phyloP scores from a whole-genome alignment of 805 yeast genomes.

The Starmera pachycereana region DNA sequence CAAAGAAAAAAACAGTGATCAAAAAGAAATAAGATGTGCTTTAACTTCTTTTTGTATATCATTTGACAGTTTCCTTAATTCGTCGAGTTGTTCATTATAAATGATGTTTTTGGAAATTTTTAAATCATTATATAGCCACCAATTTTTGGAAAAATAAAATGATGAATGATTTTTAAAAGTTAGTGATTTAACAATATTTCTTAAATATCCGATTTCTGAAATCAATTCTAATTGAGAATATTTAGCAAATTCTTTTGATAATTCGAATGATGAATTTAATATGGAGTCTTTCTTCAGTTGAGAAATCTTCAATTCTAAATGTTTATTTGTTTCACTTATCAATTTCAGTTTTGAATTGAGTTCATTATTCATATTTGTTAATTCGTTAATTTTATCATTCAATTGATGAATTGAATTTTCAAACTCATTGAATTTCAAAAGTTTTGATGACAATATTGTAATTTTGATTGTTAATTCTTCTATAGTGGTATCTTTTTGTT shows the following conservation, averaged over 20 bases:
- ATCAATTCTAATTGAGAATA: conserved; percentile 19
- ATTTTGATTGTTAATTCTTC: conserved; percentile 37
- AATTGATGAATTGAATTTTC: conserved; percentile 18
- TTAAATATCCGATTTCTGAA: conserved; percentile 34
- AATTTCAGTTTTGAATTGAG: conserved; percentile 8
- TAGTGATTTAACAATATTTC: conserved; percentile 20
- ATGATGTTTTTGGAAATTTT: conserved; percentile 1
- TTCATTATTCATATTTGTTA: conserved; percentile 5
- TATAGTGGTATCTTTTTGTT: conserved; percentile 14
- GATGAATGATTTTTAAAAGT: conserved; percentile 4
- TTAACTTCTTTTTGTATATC: conserved; percentile 7
- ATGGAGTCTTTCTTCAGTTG: conserved; percentile 16
- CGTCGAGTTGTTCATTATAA: conserved; percentile 5
- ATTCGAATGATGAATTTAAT: conserved; percentile 22
- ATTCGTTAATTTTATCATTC: conserved; percentile 12
- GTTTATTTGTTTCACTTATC: conserved; percentile 14
- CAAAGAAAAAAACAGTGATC: conserved; percentile 18
- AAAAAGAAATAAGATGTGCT: neutral
- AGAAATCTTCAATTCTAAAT: conserved; percentile 18
- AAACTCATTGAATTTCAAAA: conserved; percentile 23
- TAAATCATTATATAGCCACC: no score
- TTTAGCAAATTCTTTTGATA: conserved; percentile 19
- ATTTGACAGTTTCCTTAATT: conserved; percentile 11
- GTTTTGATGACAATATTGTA: conserved; percentile 32
- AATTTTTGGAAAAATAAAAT: neutral